Evolutionary conservation across 192 early-diverging fungal species (phyloP).

Genomic region (Backusella sp.): DNA sequence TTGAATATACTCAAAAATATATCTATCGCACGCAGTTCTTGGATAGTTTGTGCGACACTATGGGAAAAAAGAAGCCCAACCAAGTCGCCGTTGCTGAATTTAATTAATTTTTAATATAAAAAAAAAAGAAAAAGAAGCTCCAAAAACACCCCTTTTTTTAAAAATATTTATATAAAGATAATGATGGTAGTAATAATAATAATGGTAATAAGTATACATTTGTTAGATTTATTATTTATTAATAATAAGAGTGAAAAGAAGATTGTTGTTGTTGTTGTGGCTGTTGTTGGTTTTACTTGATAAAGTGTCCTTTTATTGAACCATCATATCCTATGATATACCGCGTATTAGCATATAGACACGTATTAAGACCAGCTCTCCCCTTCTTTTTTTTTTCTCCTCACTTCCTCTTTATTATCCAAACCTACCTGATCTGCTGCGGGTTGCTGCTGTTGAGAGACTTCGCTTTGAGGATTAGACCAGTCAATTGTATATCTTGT

Average conservation of each 20-base stretch:
- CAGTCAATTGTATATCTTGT: slow-evolving; percentile 57
- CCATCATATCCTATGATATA: slow-evolving; percentile 25
- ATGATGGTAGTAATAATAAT: not conserved
- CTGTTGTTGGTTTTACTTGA: not conserved
- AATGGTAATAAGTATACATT: not conserved
- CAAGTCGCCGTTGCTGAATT: not conserved
- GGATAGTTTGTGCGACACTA: slow-evolving; percentile 2
- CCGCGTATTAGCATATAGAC: not conserved
- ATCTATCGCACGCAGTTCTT: slow-evolving; percentile 4
- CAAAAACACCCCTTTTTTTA: not conserved
- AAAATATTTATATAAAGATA: not conserved
- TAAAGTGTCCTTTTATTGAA: not conserved
- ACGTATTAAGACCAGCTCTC: not conserved
- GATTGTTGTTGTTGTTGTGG: not conserved
- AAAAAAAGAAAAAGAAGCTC: no score
- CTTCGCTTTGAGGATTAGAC: slow-evolving; percentile 13
- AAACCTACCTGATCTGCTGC: slow-evolving; percentile 16
- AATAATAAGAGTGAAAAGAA: not conserved
- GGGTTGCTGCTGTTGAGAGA: slow-evolving; percentile 4
- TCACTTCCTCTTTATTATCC: not conserved
- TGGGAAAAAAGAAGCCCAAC: not conserved
- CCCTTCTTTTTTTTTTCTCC: no score
- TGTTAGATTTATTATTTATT: not conserved
- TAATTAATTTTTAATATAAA: not conserved
- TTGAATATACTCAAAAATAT: slow-evolving; percentile 3